Evolutionary conservation across 176 grass and related monocot species (phyloP), one percentile per base, ranked within the genome.

Genomic region (Carex scoparia): DNA sequence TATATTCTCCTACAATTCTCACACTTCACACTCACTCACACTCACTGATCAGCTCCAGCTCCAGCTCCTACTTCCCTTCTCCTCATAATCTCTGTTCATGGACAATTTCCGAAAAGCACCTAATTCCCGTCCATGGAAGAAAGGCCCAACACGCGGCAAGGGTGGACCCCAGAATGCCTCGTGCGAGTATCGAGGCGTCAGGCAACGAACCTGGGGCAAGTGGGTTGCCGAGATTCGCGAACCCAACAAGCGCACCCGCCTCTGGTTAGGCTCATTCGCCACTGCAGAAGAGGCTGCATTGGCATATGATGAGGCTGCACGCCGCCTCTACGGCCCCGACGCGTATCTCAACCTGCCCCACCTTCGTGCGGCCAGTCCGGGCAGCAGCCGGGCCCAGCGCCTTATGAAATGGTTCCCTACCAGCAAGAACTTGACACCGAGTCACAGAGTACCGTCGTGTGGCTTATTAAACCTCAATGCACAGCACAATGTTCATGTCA

Each of bases 401-500:
- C 85, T 91, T 0, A 84, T 99, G 80, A 85, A 89, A 80, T 99
- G 93, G 93, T 91, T 99, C 84, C 91, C 96, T 37, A 89, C 96
- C 4, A 89, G 93, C 7, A 73, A 87, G 58, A 51, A 61, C 23
- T 46, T 81, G 80, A 44, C 56, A 30, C 15, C 78, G 10, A 67
- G 57, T 14, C 73, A 7, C 42, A 74, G 74, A 38, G 57, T 94
- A 8, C 96, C 96, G 3, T 79, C 96, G 0, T 99, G 89, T 61
- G 96, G 96, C 61, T 90, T 99, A 27, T 89, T 99, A 78, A 99
- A 99, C 90, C 93, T 99, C 87, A 99, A 92, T 82, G 96, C 93
- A 40, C 96, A 99, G 83, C 96, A 99, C 88, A 99, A 99, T 80
- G 96, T 99, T n/a, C 93, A 99, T 78, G 93, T 91, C 90, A 99